phyloP scores from a whole-genome alignment of 345 rosid genomes.

The Dovyalis caffra region DNA sequence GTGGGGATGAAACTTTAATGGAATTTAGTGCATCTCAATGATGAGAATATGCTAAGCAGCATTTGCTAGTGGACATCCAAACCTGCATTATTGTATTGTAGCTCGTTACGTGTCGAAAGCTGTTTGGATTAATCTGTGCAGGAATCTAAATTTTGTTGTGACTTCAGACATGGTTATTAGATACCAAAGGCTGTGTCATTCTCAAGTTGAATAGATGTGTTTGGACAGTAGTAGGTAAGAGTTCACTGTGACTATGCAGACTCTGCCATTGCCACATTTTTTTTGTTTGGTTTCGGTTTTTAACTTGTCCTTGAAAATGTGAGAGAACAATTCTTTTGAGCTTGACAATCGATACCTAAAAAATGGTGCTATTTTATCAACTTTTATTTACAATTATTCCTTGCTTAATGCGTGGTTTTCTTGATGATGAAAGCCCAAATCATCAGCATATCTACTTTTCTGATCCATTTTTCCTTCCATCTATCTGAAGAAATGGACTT shows the following conservation, averaged over 20 bases:
- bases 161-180: background rate
- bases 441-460: background rate
- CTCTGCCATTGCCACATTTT: background rate
- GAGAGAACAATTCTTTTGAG: background rate
- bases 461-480: background rate
- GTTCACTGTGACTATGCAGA: background rate
- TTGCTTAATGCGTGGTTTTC: background rate
- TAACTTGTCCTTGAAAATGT: background rate
- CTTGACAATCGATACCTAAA: background rate
- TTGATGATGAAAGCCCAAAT: background rate
- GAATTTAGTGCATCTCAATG: too few relatives aligned
- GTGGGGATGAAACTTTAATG: background rate
- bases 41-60: background rate
- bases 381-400: background rate
- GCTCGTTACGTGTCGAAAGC: background rate
- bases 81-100: background rate
- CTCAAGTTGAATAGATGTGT: background rate
- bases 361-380: background rate
- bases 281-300: background rate
- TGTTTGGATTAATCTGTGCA: background rate
- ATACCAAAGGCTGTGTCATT: background rate
- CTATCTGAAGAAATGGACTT: background rate
- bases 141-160: background rate
- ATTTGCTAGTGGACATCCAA: background rate
- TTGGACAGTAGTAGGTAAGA: background rate